Conservation (phyloP, 139 green algal genomes). For the Chlorella sp. region DNA sequence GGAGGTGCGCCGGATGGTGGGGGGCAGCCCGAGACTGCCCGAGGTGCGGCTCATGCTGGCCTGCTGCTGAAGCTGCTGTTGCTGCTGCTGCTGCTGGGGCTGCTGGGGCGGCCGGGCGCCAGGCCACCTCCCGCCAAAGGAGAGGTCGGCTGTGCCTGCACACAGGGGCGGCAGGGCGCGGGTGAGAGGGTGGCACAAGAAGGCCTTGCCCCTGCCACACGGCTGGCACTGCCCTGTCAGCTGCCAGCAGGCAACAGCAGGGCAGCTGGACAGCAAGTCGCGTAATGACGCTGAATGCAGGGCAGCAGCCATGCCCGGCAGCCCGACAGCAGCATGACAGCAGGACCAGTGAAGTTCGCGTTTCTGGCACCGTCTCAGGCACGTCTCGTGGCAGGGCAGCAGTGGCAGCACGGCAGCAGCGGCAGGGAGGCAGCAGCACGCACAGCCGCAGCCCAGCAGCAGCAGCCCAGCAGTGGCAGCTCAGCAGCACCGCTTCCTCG, state of each 20-base stretch:
- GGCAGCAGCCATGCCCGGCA: background rate
- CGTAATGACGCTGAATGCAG: background rate
- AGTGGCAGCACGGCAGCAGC: too few relatives aligned
- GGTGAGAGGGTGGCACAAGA: background rate
- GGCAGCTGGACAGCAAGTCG: background rate
- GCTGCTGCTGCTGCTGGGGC: background rate
- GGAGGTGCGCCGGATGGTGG: too few relatives aligned
- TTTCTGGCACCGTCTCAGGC: too few relatives aligned
- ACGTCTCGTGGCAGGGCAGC: too few relatives aligned
- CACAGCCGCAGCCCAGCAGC: too few relatives aligned
- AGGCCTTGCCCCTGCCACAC: background rate
- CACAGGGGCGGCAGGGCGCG: background rate
- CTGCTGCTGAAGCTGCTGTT: background rate
- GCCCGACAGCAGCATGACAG: background rate
- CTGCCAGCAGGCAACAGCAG: too few relatives aligned
- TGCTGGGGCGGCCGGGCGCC: background rate
- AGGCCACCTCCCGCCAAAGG: background rate
- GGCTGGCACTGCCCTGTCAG: background rate
- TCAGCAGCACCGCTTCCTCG: too few relatives aligned
- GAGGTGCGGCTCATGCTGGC: too few relatives aligned
- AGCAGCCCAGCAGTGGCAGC: background rate
- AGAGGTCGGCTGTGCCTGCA: constrained; percentile 19
- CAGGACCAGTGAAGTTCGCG: too few relatives aligned
- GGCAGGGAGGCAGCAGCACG: background rate
- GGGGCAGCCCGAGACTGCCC: too few relatives aligned